These are phyloP conservation scores for Boletus reticulatus DNA, from an alignment of 768 basidiomycete species.

Conservation along the genomic window DNA sequence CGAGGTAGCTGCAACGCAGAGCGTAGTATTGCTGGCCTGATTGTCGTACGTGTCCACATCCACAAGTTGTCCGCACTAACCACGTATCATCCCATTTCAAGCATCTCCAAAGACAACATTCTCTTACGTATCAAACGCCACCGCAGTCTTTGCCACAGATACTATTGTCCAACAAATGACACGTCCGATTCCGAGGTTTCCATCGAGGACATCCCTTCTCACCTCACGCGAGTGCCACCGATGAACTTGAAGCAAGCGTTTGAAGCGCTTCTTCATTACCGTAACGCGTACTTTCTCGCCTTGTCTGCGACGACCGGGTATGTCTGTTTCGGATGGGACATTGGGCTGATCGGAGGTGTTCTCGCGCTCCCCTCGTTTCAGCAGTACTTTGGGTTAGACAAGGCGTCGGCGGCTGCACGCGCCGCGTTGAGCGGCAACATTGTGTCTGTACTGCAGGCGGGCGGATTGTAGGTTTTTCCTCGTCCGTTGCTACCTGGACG, in stretches of 20 bases:
- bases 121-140: neutral
- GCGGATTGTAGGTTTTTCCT: conserved; percentile 31
- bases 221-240: neutral
- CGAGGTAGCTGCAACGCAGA: neutral
- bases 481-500: neutral
- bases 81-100: neutral
- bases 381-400: conserved; percentile 33
- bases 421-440: conserved; percentile 36
- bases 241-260: conserved; percentile 26
- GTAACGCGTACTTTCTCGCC: conserved; percentile 35
- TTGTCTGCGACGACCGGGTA: conserved; percentile 35
- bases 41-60: neutral
- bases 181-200: too few relatives aligned
- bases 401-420: conserved; percentile 19
- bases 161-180: too few relatives aligned
- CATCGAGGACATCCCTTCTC: too few relatives aligned
- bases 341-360: conserved; percentile 37
- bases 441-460: conserved; percentile 37
- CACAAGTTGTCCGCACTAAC: too few relatives aligned
- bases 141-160: too few relatives aligned
- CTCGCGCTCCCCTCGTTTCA: conserved; percentile 36
- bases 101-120: neutral
- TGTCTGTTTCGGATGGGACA: conserved; percentile 37
- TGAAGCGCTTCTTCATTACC: conserved; percentile 25
- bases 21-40: neutral